phyloP scores from a whole-genome alignment of 148 eudicot genomes.

The Amaranthus cruentus region DNA sequence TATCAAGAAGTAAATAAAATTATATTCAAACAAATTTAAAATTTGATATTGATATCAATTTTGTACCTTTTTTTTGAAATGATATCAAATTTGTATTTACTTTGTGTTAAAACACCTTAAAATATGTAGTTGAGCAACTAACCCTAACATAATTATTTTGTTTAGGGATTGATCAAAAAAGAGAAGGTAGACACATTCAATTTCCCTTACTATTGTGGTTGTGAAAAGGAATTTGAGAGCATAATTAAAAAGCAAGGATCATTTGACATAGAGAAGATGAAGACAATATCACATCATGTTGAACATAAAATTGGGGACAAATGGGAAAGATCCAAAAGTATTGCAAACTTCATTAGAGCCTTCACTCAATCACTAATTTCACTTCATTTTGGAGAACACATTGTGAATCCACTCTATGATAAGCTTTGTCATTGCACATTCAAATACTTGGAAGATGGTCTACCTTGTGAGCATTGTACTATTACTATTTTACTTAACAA shows the following conservation, averaged over 20 bases:
- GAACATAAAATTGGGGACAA: neutral
- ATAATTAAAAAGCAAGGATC: conserved; percentile 19
- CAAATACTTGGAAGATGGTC: neutral
- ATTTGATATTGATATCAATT: no score
- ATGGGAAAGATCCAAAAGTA: neutral
- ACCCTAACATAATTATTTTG: neutral
- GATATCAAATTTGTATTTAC: no score
- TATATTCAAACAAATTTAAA: no score
- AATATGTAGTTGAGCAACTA: no score
- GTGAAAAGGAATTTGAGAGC: conserved; percentile 7
- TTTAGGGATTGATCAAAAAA: conserved; percentile 14
- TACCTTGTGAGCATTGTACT: neutral
- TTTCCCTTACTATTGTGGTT: conserved; percentile 4
- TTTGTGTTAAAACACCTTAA: no score
- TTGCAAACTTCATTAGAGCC: conserved; percentile 10
- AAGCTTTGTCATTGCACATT: neutral
- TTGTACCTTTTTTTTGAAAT: no score
- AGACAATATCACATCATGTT: neutral
- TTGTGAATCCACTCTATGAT: neutral
- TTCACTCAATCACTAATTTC: conserved; percentile 13
- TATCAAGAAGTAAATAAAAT: no score
- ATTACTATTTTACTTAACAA: conserved; percentile 7
- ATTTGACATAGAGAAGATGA: conserved; percentile 3
- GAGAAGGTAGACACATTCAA: conserved; percentile 12
- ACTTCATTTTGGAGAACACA: conserved; percentile 11